Conservation (phyloP, 805 yeast genomes). For the Kockiozyma suomiensis region DNA sequence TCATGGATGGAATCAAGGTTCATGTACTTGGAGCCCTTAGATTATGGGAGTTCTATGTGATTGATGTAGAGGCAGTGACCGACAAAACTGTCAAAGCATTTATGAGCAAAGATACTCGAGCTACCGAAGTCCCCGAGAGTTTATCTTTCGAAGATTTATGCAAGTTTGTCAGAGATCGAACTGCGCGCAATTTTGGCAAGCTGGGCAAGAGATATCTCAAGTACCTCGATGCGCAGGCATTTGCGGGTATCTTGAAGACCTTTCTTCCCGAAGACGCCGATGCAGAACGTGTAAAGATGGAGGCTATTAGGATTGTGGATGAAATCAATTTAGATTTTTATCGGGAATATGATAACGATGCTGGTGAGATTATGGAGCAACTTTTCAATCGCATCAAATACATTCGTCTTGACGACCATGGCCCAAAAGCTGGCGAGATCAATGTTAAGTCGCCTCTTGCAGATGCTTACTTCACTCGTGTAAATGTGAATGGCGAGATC, state of each 20-base stretch:
- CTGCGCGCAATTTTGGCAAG: conserved; percentile 40
- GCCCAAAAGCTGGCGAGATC: conserved; percentile 77
- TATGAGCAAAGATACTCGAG: conserved; percentile 11
- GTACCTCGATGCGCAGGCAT: conserved; percentile 51
- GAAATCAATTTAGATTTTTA: conserved; percentile 77
- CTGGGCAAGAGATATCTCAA: conserved; percentile 61
- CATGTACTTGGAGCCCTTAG: conserved; percentile 68
- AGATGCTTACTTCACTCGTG: conserved; percentile 86
- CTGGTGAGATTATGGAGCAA: conserved; percentile 64
- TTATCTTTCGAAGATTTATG: conserved; percentile 30
- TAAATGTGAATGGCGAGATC: conserved; percentile 61
- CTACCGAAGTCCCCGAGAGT: conserved; percentile 24
- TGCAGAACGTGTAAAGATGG: conserved; percentile 41
- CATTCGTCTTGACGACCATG: conserved; percentile 73
- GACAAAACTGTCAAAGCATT: conserved; percentile 39
- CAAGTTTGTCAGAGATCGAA: conserved; percentile 20
- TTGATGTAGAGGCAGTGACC: conserved; percentile 55
- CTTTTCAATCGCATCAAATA: conserved; percentile 75
- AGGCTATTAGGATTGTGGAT: conserved; percentile 53
- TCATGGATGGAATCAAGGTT: conserved; percentile 68
- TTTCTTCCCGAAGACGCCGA: conserved; percentile 43
- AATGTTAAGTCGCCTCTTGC: conserved; percentile 62
- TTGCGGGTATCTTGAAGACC: conserved; percentile 55
- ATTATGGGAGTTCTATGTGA: conserved; percentile 87
- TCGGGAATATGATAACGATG: conserved; percentile 73